Base-by-base conservation (phyloP, 192 early-diverging fungal species). In the Funneliformis mosseae region DNA sequence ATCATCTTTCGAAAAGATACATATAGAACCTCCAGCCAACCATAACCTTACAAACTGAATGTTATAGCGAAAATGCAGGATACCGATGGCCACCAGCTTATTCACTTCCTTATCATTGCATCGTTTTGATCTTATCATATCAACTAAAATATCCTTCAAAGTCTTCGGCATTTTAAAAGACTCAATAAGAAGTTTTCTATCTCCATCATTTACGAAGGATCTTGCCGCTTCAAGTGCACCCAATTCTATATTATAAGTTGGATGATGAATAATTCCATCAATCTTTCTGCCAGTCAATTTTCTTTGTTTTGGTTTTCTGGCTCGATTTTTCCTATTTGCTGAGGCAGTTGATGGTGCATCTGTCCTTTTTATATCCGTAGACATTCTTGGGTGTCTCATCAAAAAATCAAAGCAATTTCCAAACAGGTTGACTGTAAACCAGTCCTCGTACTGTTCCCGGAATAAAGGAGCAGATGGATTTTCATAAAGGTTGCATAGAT, bases 331-430 rank as follows among this genome's bases (percentile, higher is more conserved):
- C 4, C 70, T 72, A 75, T 75, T 75, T 60, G 74, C 74, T 59
- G 74, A 75, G 74, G 74, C 55, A 72, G 70, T 72, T 42, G 18
- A 72, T 72, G 25, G 42, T n/a, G 74, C 74, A 75, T 75, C 74
- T 59, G 74, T 75, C 28, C 74, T 75, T 75, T 75, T 75, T 16
- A 75, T 59, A 75, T 75, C 74, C 27, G 33, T 75, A 14, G 74
- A 75, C 50, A 75, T 75, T 75, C 23, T 50, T 50, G 74, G 74
- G 12, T 75, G 74, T 75, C 50, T 75, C 50, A 75, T 72, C 64
- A 72, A 72, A 16, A 72, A 72, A 72, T 45, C 70, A 25, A 75
- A 75, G 27, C 74, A 75, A 50, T 33, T 75, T 48, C 74, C 27
- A 16, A 75, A 75, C 27, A 75, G 74, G 48, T 75, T 75, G 8